Base-by-base conservation (phyloP, 768 basidiomycete genomes). In the Suillus bovinus region DNA sequence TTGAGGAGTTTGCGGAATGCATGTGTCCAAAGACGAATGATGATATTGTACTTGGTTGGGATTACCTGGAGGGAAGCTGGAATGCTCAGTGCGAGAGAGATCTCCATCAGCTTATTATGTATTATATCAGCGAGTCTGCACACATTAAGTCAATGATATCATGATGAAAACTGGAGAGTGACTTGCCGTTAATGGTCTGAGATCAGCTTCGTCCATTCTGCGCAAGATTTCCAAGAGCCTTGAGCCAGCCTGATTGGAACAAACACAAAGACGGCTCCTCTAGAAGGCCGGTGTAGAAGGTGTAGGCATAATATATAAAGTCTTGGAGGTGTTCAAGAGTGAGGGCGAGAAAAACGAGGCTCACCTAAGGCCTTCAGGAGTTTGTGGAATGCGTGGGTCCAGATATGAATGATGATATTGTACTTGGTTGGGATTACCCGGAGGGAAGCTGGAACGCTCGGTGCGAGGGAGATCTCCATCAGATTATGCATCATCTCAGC, bases 181-280 rank as follows among this genome's bases (percentile, higher is more conserved):
- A 42, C 42, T 42, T 42, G 1, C 42, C 1, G 3, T 42, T 42
- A 4, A 42, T 42, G 41, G 41, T 42, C 41, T 42, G 41, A 42
- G 41, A 42, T 42, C 20, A 42, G 20, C 20, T 42, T 42, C 4
- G 20, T 42, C 41, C 41, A n/a, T 42, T 42, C n/a, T 16, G 14
- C 38, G 6, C 38, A 38, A 38, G 38, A 16, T 38, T 16, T 4
- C 97, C 97, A 20, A 99, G 86, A 4, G 95, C 94, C 73, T 99
- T 96, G 58, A 99, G 85, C 97, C 97, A 99, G n/a, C 88, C 87
- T 2, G 84, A 79, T 62, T 88, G 86, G 79, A 93, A 96, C 7
- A 78, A 72, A 2, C 72, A 75, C 50, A 98, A 82, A 1, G 80
- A 81, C 10, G 83, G 86, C 71, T 97, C 91, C 70, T 98, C 96